phyloP scores from a whole-genome alignment of 768 basidiomycete genomes.

The Lactarius hatsudake region DNA sequence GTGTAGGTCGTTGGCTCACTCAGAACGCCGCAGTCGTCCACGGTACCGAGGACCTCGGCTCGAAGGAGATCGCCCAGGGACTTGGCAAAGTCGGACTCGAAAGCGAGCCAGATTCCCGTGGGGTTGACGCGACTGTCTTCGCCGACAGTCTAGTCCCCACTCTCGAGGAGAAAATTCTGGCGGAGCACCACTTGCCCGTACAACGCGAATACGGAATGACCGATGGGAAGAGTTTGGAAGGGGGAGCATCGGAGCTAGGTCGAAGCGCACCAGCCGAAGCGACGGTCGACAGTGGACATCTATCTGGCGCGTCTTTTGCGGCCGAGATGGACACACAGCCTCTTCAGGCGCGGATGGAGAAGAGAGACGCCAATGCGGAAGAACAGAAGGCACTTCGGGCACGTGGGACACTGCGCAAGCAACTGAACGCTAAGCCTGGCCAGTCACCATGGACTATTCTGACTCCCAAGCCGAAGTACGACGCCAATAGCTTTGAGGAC shows the following conservation, averaged over 20 bases:
- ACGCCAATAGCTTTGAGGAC: conserved; percentile 81
- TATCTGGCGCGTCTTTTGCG: conserved; percentile 47
- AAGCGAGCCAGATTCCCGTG: conserved; percentile 40
- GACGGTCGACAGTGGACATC: conserved; percentile 42
- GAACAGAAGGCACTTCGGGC: conserved; percentile 51
- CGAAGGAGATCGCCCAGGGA: conserved; percentile 37
- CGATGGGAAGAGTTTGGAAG: conserved; percentile 9
- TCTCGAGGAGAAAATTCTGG: conserved; percentile 62
- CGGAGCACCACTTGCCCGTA: conserved; percentile 36
- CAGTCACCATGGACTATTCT: conserved; percentile 61
- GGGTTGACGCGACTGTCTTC: conserved; percentile 48
- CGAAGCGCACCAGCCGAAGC: conserved; percentile 33
- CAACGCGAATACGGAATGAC: conserved; percentile 14
- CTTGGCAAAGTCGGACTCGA: conserved; percentile 46
- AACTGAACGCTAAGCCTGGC: conserved; percentile 49
- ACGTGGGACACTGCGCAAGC: conserved; percentile 52
- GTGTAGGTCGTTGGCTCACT: conserved; percentile 10
- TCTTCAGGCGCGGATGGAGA: conserved; percentile 45
- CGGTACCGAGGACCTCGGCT: conserved; percentile 39
- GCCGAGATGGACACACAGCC: conserved; percentile 45
- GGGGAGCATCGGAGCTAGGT: conserved; percentile 12
- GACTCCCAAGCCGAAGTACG: conserved; percentile 65
- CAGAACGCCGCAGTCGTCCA: conserved; percentile 39
- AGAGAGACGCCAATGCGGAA: conserved; percentile 44
- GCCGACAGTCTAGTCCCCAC: conserved; percentile 63